Conservation (phyloP, 2,329 filamentous ascomycete species). For the Zymoseptoria ardabiliae region DNA sequence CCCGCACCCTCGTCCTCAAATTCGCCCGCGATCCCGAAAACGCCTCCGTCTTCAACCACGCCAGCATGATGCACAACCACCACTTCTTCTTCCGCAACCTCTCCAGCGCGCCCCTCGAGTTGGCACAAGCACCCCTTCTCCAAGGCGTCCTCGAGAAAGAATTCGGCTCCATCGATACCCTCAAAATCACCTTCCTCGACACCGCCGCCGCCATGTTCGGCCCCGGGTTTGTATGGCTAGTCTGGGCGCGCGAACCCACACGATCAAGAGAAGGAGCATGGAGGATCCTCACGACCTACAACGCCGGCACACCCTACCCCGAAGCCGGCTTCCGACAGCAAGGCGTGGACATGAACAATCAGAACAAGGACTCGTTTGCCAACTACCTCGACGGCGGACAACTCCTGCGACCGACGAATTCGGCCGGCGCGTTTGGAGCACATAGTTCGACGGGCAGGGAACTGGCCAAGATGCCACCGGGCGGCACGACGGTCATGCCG, state of each 20-base stretch:
- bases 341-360: slow-evolving; percentile 62
- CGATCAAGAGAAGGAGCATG: slow-evolving; percentile 39
- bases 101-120: slow-evolving; percentile 20
- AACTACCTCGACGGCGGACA: slow-evolving; percentile 16
- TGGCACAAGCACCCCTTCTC: slow-evolving; percentile 53
- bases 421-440: slow-evolving; percentile 34
- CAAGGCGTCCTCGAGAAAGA: slow-evolving; percentile 54
- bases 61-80: slow-evolving; percentile 93
- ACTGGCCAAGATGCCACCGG: slow-evolving; percentile 47
- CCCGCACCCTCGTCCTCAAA: slow-evolving; percentile 63
- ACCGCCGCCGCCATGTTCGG: slow-evolving; percentile 91
- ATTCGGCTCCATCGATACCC: slow-evolving; percentile 77
- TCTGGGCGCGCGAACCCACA: slow-evolving; percentile 38
- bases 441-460: slow-evolving; percentile 22
- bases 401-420: slow-evolving; percentile 26
- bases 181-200: slow-evolving; percentile 69
- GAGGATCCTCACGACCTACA: slow-evolving; percentile 79
- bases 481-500: slow-evolving; percentile 62
- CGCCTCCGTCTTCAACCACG: slow-evolving; percentile 86
- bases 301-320: slow-evolving; percentile 81
- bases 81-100: slow-evolving; percentile 64
- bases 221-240: slow-evolving; percentile 93
- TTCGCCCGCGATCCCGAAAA: slow-evolving; percentile 70
- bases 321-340: slow-evolving; percentile 74
- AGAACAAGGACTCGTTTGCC: slow-evolving; percentile 25